Conservation (phyloP, 2,329 filamentous ascomycete species). For the Cordyceps cicadae region DNA sequence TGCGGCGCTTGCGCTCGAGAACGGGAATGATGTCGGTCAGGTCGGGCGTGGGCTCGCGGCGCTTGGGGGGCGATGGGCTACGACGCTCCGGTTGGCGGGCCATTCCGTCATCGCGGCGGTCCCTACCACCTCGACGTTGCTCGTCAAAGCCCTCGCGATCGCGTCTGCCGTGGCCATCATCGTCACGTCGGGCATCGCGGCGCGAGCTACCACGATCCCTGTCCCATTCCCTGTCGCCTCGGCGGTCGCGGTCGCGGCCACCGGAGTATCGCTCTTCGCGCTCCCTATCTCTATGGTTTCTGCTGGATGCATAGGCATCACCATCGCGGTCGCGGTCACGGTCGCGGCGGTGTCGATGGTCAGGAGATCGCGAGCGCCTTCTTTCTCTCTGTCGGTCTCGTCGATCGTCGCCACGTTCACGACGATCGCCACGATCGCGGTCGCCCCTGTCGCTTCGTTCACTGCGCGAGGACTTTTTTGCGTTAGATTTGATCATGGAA, state of each 20-base stretch:
- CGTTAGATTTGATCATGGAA: conserved; percentile 15
- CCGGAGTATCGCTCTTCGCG: conserved; percentile 85
- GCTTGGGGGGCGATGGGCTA: conserved; percentile 77
- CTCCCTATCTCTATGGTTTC: conserved; percentile 86
- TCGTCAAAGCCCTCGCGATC: conserved; percentile 49
- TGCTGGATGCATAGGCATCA: conserved; percentile 87
- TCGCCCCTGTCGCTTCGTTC: conserved; percentile 24
- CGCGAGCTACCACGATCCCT: conserved; percentile 56
- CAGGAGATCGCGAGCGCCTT: conserved; percentile 80
- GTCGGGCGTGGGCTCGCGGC: conserved; percentile 92
- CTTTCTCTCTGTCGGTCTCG: conserved; percentile 34
- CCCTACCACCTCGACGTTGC: conserved; percentile 39
- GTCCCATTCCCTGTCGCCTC: conserved; percentile 65
- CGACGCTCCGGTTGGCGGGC: conserved; percentile 50
- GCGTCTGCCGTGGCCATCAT: conserved; percentile 45
- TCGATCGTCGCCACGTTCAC: conserved; percentile 27
- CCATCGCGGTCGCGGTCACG: conserved; percentile 75
- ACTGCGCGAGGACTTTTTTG: conserved; percentile 21
- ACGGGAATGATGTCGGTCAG: conserved; percentile 79
- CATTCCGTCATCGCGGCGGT: conserved; percentile 32
- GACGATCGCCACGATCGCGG: conserved; percentile 22
- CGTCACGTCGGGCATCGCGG: conserved; percentile 57
- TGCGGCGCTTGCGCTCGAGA: conserved; percentile 75
- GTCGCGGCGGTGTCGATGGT: conserved; percentile 62
- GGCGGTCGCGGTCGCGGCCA: conserved; percentile 49